Percentiles rank a stretch among this genome's conserved stretches.
Evolutionary conservation across 2,329 filamentous ascomycete species (phyloP).

Genomic region (Diaporthe sp.): DNA sequence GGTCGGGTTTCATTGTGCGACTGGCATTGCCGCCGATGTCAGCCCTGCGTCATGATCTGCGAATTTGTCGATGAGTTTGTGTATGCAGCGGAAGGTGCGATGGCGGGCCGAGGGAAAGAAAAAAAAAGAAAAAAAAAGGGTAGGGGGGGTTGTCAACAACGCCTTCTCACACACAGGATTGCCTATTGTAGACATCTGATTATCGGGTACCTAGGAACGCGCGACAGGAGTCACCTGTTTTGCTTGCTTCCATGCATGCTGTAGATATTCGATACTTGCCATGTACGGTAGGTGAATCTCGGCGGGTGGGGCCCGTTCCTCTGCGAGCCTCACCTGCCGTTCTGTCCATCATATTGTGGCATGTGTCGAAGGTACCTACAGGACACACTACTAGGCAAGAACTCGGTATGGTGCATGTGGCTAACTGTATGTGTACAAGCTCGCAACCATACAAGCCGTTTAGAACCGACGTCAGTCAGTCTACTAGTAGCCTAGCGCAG

Average conservation of each 20-base stretch:
- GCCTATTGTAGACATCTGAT: not conserved
- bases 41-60: conserved; percentile 31
- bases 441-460: not conserved
- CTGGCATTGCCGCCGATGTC: conserved; percentile 20
- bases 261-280: not conserved
- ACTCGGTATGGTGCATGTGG: not conserved
- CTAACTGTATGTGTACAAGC: not conserved
- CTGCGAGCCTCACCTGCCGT: not conserved
- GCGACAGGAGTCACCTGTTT: not conserved
- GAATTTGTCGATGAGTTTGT: not conserved
- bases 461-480: not conserved
- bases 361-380: not conserved
- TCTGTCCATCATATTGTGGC: not conserved
- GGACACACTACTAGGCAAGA: not conserved
- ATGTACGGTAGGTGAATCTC: not conserved
- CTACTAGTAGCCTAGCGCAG: not conserved
- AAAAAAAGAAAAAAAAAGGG: not conserved
- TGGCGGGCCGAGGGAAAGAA: not conserved
- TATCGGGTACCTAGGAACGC: not conserved
- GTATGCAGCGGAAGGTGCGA: not conserved
- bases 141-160: not conserved
- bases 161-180: not conserved
- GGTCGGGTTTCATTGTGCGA: conserved; percentile 3
- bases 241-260: not conserved
- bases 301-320: not conserved